Percentiles rank a stretch among this genome's conserved stretches.
phyloP scores from a whole-genome alignment of 2,329 filamentous ascomycete genomes.

The Botrytis galanthina region DNA sequence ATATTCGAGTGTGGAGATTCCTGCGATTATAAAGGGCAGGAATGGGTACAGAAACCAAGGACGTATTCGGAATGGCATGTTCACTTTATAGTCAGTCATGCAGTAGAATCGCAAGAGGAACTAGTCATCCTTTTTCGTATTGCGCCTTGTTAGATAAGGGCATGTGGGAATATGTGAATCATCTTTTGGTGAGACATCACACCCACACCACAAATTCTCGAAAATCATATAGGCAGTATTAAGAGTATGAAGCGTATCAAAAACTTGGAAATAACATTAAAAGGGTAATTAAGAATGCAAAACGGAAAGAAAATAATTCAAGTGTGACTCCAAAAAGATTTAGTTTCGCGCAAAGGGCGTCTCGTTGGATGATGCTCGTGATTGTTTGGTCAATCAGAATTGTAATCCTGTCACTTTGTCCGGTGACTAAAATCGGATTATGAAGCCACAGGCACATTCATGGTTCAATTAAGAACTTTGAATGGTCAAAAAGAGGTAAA shows the following conservation, averaged over 20 bases:
- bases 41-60: slow-evolving; percentile 23
- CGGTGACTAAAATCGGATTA: slow-evolving; percentile 5
- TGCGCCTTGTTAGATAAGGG: slow-evolving; percentile 30
- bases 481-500: slow-evolving; percentile 8
- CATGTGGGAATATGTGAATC: slow-evolving; percentile 32
- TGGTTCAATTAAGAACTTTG: neutral
- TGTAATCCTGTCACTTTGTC: neutral
- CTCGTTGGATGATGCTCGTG: slow-evolving; percentile 18
- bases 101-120: slow-evolving; percentile 28
- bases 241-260: slow-evolving; percentile 3
- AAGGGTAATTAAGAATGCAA: neutral
- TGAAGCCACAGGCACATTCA: slow-evolving; percentile 15
- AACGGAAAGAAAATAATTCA: slow-evolving; percentile 45
- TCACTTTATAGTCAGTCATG: slow-evolving; percentile 33
- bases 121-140: slow-evolving; percentile 26
- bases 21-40: slow-evolving; percentile 5
- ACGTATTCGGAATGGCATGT: slow-evolving; percentile 20
- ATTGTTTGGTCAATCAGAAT: slow-evolving; percentile 19
- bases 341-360: slow-evolving; percentile 13
- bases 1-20: slow-evolving; percentile 1
- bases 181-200: slow-evolving; percentile 30
- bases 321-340: slow-evolving; percentile 22
- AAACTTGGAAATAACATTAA: slow-evolving; percentile 1
- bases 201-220: slow-evolving; percentile 17
- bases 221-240: slow-evolving; percentile 18